These are phyloP conservation scores for Elongisporangium prolatum DNA, from an alignment of 352 stramenopile genomes.

Conservation along the genomic window DNA sequence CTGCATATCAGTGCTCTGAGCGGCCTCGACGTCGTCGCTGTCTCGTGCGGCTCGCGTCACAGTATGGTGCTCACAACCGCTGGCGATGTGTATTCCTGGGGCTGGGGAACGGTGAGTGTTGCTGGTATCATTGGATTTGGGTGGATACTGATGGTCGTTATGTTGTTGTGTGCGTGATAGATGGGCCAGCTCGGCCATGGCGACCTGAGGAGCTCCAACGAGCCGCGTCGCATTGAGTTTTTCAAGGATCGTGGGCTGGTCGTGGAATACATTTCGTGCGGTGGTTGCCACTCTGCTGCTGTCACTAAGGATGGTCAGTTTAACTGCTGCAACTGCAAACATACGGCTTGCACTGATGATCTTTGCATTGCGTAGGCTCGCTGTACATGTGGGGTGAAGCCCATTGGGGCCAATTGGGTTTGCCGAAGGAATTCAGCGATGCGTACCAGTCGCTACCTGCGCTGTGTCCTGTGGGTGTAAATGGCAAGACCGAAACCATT, in stretches of 20 bases:
- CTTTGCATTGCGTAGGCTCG: slow-evolving; percentile 18
- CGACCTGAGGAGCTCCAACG: slow-evolving; percentile 68
- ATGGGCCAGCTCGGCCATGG: slow-evolving; percentile 79
- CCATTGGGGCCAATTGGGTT: slow-evolving; percentile 75
- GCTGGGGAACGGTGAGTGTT: slow-evolving; percentile 64
- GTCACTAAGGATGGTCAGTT: slow-evolving; percentile 57
- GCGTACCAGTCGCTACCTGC: slow-evolving; percentile 60
- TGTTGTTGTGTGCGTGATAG: slow-evolving; percentile 17
- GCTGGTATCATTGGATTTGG: not conserved
- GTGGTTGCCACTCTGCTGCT: slow-evolving; percentile 75
- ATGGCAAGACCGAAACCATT: slow-evolving; percentile 42
- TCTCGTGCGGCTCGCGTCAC: slow-evolving; percentile 80
- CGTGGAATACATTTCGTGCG: slow-evolving; percentile 76
- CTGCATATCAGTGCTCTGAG: slow-evolving; percentile 44
- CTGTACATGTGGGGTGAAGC: slow-evolving; percentile 84
- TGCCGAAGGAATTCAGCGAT: slow-evolving; percentile 58
- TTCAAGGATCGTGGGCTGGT: slow-evolving; percentile 43
- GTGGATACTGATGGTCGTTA: slow-evolving; percentile 2
- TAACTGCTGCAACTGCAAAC: not conserved
- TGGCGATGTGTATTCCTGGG: slow-evolving; percentile 69
- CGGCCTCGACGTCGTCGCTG: slow-evolving; percentile 50
- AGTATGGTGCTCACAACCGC: slow-evolving; percentile 68
- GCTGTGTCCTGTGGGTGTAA: slow-evolving; percentile 54
- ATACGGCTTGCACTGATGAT: not conserved
- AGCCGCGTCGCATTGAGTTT: slow-evolving; percentile 54